Evolutionary conservation across 192 early-diverging fungal genomes (phyloP).

Genomic region (Chytriomyces sp.): DNA sequence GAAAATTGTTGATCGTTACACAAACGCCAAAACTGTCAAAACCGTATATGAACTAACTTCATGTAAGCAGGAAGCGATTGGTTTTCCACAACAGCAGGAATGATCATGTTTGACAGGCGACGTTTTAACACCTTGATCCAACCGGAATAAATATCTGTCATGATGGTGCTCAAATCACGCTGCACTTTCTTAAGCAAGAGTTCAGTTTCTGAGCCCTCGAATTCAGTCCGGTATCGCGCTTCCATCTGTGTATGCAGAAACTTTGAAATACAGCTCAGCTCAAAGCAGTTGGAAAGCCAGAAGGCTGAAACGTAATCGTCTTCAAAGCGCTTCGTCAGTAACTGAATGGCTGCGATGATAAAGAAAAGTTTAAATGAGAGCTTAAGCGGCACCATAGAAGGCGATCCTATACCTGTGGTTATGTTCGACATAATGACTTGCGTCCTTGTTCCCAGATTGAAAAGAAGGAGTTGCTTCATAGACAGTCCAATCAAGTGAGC

Average conservation of each 20-base stretch:
- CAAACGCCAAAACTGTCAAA: slow-evolving; percentile 28
- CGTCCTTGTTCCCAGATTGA: slow-evolving; percentile 79
- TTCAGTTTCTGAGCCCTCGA: slow-evolving; percentile 56
- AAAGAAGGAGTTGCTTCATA: slow-evolving; percentile 83
- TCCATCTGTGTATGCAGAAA: slow-evolving; percentile 39
- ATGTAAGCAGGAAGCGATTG: slow-evolving; percentile 94
- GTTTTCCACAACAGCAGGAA: slow-evolving; percentile 94
- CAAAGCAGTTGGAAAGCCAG: slow-evolving; percentile 98
- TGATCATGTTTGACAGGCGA: slow-evolving; percentile 87
- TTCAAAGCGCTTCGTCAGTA: slow-evolving; percentile 55
- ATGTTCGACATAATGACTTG: slow-evolving; percentile 83
- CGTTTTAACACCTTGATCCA: slow-evolving; percentile 98
- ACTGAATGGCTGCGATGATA: slow-evolving; percentile 27
- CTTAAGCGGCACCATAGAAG: background rate
- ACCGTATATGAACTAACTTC: slow-evolving; percentile 10
- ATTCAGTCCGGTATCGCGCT: slow-evolving; percentile 40
- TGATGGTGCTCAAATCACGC: slow-evolving; percentile 84
- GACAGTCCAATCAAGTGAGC: slow-evolving; percentile 88
- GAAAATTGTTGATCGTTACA: no score
- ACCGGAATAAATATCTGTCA: slow-evolving; percentile 93
- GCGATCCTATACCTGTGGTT: slow-evolving; percentile 53
- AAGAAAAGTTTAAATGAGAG: background rate
- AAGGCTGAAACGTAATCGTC: slow-evolving; percentile 90
- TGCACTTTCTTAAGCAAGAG: slow-evolving; percentile 81
- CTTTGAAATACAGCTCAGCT: slow-evolving; percentile 86